phyloP scores from a whole-genome alignment of 129 eudicot genomes.

The Chrysanthemum seticuspe region DNA sequence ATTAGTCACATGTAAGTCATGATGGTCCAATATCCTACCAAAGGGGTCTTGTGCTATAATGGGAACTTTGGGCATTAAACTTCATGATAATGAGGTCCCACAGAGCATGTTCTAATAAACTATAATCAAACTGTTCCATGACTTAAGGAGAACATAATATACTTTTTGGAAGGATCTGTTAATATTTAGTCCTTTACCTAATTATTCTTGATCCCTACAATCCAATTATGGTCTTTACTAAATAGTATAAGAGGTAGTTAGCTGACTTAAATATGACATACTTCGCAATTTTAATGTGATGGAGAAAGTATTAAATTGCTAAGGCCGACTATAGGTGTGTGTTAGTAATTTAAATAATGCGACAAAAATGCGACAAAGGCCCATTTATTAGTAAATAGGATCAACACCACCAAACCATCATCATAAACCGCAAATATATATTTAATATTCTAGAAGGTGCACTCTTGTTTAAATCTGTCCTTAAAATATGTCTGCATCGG shows the following conservation, averaged over 20 bases:
- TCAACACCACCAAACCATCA: conserved; percentile 6
- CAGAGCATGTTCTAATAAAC: conserved; percentile 4
- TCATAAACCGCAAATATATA: background rate
- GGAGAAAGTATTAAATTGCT: conserved; percentile 2
- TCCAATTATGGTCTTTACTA: conserved; percentile 8
- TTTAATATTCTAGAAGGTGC: background rate
- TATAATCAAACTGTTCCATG: background rate
- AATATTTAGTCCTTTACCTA: background rate
- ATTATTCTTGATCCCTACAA: conserved; percentile 10
- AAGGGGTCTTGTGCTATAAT: no score
- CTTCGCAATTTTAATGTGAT: background rate
- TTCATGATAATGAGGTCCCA: conserved; percentile 13
- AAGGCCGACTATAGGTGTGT: background rate
- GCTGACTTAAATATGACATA: background rate
- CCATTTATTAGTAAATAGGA: background rate
- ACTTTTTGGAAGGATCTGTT: background rate
- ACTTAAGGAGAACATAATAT: background rate
- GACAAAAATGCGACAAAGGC: background rate
- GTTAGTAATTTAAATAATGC: background rate
- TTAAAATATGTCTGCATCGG: background rate
- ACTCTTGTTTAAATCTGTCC: background rate
- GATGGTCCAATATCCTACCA: no score
- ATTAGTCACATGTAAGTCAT: no score
- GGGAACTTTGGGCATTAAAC: conserved; percentile 24
- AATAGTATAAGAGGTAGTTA: background rate